Base-by-base conservation (phyloP, 2,329 filamentous ascomycete genomes). In the Alternaria sp. region DNA sequence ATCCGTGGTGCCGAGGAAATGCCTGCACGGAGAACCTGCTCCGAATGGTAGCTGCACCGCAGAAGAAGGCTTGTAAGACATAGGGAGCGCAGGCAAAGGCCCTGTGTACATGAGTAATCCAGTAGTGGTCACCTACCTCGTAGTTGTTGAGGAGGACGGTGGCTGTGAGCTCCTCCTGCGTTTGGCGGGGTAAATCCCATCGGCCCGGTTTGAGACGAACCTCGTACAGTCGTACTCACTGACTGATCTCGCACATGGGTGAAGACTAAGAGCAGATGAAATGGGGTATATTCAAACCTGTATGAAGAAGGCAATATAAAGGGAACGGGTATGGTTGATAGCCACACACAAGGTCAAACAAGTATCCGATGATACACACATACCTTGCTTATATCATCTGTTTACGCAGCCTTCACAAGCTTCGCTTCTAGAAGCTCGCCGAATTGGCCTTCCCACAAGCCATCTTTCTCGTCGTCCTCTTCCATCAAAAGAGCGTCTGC, bases 401-500 rank as follows among this genome's bases (percentile, higher is more conserved):
- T 31, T 24, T 57, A 65, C 3, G 61, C 71, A 64, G 64, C 69
- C 52, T 66, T 63, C 42, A 76, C 45, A 9, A 75, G 60, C 58
- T 71, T 75, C 5, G 64, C 63, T 50, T 72, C 69, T 3, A 74
- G 21, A n/a, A 76, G 54, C 54, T 76, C 72, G 17, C 50, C 55
- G 45, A 73, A 73, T 17, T 56, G 60, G 3, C 68, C 66, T 40
- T 72, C 68, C 67, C 68, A 71, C 7, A 72, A 26, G 3, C 67
- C 64, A 24, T 68, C 65, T 7, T 74, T 70, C 34, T 69, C 69
- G 4, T 69, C 71, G 6, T 70, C 71, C 4, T 66, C 67, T 14
- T 58, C 61, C 65, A 75, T 63, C 23, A 62, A 61, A 34, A 75
- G 69, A 9, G 63, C 84, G 7, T 72, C 72, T 10, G 85, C 85